Percentiles rank a stretch among this genome's conserved stretches.
Evolutionary conservation across 23 red algal genomes (phyloP).

Genomic region (Pyropia yezoensis): DNA sequence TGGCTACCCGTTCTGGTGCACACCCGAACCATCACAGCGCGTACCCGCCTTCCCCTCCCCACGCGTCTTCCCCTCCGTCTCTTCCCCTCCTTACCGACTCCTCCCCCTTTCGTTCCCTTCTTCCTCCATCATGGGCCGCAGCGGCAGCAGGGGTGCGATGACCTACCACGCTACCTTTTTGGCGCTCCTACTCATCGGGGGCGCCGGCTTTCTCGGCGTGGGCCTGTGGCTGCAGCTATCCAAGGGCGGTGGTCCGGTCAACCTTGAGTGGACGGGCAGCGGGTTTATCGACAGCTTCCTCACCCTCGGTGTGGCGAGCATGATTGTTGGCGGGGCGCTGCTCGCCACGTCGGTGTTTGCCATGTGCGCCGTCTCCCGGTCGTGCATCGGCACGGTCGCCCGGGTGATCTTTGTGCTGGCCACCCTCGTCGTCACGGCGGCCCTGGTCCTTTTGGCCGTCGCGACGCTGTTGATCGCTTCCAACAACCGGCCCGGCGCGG

Average conservation of each 20-base stretch:
- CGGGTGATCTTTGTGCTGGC: conserved; percentile 30
- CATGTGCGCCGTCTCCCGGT: conserved; percentile 14
- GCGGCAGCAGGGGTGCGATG: conserved; percentile 10
- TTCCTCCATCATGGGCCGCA: conserved; percentile 18
- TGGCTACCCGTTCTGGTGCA: too few relatives aligned
- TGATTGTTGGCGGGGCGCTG: conserved; percentile 23
- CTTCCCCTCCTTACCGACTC: neutral
- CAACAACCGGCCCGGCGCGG: neutral
- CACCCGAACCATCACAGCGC: too few relatives aligned
- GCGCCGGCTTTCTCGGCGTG: conserved; percentile 29
- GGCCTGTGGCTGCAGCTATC: conserved; percentile 41
- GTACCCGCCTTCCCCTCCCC: neutral
- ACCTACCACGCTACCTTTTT: conserved; percentile 30
- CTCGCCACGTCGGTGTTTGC: conserved; percentile 15
- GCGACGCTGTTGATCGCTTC: conserved; percentile 7
- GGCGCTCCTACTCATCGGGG: conserved; percentile 19
- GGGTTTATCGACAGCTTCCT: conserved; percentile 12
- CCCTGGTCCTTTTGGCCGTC: conserved; percentile 13
- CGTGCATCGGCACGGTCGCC: conserved; percentile 14
- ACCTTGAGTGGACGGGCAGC: conserved; percentile 23
- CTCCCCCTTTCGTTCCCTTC: neutral
- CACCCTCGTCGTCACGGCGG: conserved; percentile 11
- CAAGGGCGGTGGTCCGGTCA: conserved; percentile 11
- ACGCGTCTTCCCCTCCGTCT: too few relatives aligned
- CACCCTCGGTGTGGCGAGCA: conserved; percentile 12